Base-by-base conservation (phyloP, 2,329 filamentous ascomycete species). In the Fusarium globosum region DNA sequence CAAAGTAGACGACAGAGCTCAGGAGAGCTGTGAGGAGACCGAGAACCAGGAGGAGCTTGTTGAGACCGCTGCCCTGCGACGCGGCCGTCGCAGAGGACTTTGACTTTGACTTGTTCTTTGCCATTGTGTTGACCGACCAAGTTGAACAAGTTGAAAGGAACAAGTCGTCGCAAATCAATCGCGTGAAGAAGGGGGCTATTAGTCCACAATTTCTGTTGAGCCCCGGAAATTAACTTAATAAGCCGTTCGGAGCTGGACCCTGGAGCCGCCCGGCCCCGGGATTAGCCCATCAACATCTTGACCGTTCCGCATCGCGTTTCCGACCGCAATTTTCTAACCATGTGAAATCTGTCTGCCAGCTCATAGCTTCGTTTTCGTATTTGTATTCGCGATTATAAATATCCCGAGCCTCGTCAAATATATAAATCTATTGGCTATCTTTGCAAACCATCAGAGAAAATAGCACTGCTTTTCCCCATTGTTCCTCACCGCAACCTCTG, bases 11-110 rank as follows among this genome's bases (percentile, higher is more conserved):
- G 61, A 90, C 75, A 13, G 87, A 86, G 18, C 86, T 83, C 61
- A 92, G 80, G 71, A 90, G 77, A 62, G 86, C 89, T 58, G 90
- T 82, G 52, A 90, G 75, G 61, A 90, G 76, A 56, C 86, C 87
- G 70, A 91, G 77, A 73, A 88, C 79, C 71, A 83, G 85, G 71
- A 89, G 82, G 68, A 86, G 79, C 64, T 81, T 81, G 74, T 71
- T 74, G 64, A 82, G 73, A 64, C 79, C 76, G 64, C 79, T 76
- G 51, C 75, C 70, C 62, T 71, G 64, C 59, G 73, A 65, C 39
- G 73, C 53, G 52, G 74, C 14, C 38, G 74, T 68, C 60, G 72
- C 61, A 45, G 73, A 69, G 58, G 74, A 33, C 57, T 74, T 74
- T 58, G 71, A 64, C 71, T 74, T 74, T 30, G 59, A 71, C 62